Evolutionary conservation across 345 rosid species (phyloP).

Genomic region (Conringia planisiliqua): DNA sequence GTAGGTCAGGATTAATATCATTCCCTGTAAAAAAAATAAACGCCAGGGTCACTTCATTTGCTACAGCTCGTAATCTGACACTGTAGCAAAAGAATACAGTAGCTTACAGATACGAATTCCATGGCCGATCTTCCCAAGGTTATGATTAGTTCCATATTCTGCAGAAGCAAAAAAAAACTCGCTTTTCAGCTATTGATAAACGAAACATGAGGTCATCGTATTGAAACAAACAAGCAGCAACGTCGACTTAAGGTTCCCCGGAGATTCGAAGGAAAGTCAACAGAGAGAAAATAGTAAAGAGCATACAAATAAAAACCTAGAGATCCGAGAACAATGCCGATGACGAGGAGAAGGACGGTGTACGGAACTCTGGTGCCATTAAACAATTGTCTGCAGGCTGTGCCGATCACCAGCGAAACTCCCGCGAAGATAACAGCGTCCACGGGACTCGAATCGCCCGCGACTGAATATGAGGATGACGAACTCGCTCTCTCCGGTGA

Average conservation of each 20-base stretch:
- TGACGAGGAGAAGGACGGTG: constrained; percentile 75
- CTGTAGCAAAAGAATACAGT: not conserved
- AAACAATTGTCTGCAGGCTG: constrained; percentile 63
- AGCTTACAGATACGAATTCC: constrained; percentile 89
- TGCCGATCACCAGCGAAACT: constrained; percentile 60
- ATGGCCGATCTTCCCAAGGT: constrained; percentile 68
- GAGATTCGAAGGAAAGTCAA: too few species aligned
- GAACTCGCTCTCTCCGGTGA: constrained; percentile 6
- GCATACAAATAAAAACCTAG: constrained; percentile 41
- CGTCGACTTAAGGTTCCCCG: too few species aligned
- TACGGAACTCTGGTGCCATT: constrained; percentile 92
- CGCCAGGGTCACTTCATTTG: not conserved
- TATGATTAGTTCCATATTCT: constrained; percentile 75
- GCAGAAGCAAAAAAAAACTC: constrained; percentile 16
- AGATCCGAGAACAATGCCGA: constrained; percentile 78
- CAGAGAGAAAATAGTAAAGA: too few species aligned
- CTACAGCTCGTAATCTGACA: not conserved
- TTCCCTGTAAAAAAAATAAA: constrained; percentile 59
- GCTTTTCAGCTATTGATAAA: not conserved
- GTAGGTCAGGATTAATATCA: constrained; percentile 65
- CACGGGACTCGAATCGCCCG: constrained; percentile 37
- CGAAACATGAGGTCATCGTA: too few species aligned
- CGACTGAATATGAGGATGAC: not conserved
- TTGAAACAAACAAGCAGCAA: too few species aligned
- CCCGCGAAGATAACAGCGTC: constrained; percentile 83